These are phyloP conservation scores for Arthrobotrys pseudoclavata DNA, from an alignment of 2,329 filamentous ascomycete species.

Conservation along the genomic window DNA sequence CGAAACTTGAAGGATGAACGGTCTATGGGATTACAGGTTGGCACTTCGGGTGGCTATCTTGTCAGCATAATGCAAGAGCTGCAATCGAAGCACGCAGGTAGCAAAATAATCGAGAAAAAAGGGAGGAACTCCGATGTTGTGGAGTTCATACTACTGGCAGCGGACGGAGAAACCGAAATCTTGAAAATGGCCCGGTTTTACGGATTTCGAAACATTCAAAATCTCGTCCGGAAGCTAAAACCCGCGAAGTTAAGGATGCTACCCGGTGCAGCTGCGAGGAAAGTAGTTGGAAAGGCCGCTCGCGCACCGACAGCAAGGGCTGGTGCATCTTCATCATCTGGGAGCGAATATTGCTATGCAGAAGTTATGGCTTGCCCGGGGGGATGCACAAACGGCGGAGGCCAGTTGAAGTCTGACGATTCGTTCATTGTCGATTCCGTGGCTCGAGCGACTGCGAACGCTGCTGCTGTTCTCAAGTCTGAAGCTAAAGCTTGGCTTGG, in stretches of 20 bases:
- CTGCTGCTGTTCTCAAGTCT: constrained; percentile 69
- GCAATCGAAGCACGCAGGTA: constrained; percentile 78
- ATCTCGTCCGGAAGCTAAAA: constrained; percentile 91
- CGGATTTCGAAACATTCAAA: constrained; percentile 98
- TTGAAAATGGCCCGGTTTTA: constrained; percentile 89
- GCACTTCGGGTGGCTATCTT: constrained; percentile 89
- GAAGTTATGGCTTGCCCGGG: constrained; percentile 99
- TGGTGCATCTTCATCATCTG: constrained; percentile 61
- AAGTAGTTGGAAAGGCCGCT: constrained; percentile 65
- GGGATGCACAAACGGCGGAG: constrained; percentile 97
- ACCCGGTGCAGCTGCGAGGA: constrained; percentile 70
- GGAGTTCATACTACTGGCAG: constrained; percentile 73
- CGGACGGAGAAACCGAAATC: constrained; percentile 63
- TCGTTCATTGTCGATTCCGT: constrained; percentile 69
- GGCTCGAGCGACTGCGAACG: constrained; percentile 65
- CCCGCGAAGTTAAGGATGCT: constrained; percentile 82
- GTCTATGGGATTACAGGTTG: constrained; percentile 68
- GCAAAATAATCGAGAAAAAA: constrained; percentile 77
- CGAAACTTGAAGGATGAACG: not conserved
- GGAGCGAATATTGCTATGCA: constrained; percentile 52
- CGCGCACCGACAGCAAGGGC: constrained; percentile 65
- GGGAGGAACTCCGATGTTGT: constrained; percentile 92
- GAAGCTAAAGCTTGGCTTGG: constrained; percentile 90
- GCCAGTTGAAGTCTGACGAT: constrained; percentile 92
- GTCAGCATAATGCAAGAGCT: constrained; percentile 84